These are phyloP conservation scores for Tieghemostelium lacteum DNA, from an alignment of 78 protist species.

Conservation along the genomic window DNA sequence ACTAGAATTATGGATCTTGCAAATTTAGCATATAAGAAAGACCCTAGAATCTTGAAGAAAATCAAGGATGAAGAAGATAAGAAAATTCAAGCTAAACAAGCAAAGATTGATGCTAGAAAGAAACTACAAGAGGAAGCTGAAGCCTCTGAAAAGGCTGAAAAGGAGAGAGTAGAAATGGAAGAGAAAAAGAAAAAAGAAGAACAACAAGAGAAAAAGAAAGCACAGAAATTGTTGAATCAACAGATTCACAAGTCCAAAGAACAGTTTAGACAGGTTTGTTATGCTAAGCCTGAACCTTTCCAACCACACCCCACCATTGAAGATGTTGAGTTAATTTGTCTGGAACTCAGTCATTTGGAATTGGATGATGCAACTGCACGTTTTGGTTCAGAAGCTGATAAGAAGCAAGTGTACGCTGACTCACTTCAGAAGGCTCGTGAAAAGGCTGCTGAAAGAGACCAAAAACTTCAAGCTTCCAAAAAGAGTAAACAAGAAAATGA, in stretches of 20 bases:
- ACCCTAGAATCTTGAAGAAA: conserved; percentile 70
- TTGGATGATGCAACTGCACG: conserved; percentile 10
- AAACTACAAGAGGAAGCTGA: conserved; percentile 56
- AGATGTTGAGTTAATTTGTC: conserved; percentile 72
- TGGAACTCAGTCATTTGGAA: conserved; percentile 3
- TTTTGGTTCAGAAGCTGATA: not conserved
- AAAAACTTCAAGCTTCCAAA: not conserved
- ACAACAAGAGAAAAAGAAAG: conserved; percentile 55
- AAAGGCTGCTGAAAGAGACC: conserved; percentile 17
- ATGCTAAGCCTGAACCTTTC: conserved; percentile 4
- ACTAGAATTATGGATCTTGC: conserved; percentile 72
- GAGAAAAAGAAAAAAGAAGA: conserved; percentile 61
- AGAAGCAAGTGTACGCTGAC: not conserved
- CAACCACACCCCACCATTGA: conserved; percentile 25
- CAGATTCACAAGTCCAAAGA: conserved; percentile 12
- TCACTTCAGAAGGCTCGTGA: not conserved
- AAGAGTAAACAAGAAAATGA: conserved; percentile 2
- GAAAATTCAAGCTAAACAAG: conserved; percentile 50
- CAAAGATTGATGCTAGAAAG: conserved; percentile 37
- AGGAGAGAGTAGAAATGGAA: conserved; percentile 18
- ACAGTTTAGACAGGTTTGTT: conserved; percentile 23
- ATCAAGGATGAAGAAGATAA: conserved; percentile 62
- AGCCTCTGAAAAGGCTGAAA: conserved; percentile 39
- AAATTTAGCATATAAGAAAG: conserved; percentile 69
- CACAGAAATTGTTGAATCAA: conserved; percentile 1